A percentile compares a stretch with the other conserved stretches of the same genome.
Conservation (phyloP, 148 eudicot species). For the Camellia sinensis region DNA sequence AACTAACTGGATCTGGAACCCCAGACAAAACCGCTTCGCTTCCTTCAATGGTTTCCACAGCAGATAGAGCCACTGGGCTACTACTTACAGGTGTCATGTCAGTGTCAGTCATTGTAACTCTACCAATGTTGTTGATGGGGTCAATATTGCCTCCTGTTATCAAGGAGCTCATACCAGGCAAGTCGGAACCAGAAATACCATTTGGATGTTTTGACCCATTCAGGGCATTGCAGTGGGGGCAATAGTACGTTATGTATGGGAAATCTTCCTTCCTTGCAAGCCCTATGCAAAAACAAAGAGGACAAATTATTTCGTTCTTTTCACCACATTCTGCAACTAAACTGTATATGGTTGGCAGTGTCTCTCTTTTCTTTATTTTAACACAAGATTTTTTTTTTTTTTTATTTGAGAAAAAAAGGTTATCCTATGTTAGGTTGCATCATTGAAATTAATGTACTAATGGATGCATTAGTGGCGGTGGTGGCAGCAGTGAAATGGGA, state of each 20-base stretch:
- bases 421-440: too few relatives aligned
- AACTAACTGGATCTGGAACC: background rate
- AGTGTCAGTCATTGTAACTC: conserved; percentile 26
- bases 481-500: too few relatives aligned
- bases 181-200: conserved; percentile 26
- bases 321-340: background rate
- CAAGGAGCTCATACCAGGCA: conserved; percentile 30
- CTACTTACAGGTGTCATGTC: conserved; percentile 10
- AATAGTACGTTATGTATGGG: conserved; percentile 75
- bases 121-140: conserved; percentile 16
- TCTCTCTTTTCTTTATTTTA: too few relatives aligned
- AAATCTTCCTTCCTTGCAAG: conserved; percentile 94
- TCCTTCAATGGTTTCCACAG: conserved; percentile 25
- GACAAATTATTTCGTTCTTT: background rate
- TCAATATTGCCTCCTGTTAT: conserved; percentile 25
- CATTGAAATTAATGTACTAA: too few relatives aligned
- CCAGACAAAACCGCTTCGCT: conserved; percentile 8
- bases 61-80: conserved; percentile 24
- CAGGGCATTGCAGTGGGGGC: conserved; percentile 87
- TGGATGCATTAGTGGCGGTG: too few relatives aligned
- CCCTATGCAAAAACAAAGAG: conserved; percentile 41
- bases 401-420: too few relatives aligned
- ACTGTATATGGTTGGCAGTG: too few relatives aligned
- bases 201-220: conserved; percentile 66
- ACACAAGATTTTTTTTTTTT: too few relatives aligned